Base-by-base conservation (phyloP, 2,329 filamentous ascomycete species). In the Aspergillus sp. region DNA sequence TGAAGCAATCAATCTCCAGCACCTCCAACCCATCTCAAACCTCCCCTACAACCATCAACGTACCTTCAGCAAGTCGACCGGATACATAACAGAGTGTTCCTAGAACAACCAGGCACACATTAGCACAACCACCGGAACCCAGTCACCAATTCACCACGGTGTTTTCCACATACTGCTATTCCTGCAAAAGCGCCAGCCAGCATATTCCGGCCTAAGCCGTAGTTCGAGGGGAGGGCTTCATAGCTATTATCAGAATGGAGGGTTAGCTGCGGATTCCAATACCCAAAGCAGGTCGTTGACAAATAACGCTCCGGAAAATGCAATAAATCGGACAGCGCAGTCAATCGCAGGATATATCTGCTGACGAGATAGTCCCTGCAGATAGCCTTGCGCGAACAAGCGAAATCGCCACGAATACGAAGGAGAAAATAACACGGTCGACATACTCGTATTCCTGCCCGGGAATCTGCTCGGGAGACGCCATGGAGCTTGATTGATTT, bases 21-120 rank as follows among this genome's bases (percentile, higher is more conserved):
- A 4, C 39, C 39, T 21, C 17, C 17, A 12, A 45, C 17, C 41
- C 25, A 49, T 49, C 23, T 28, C 45, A 23, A 25, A 25, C 23
- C 23, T 23, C 19, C 19, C 45, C 45, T n/a, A 28, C 19, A 39
- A 28, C 12, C 50, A 60, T 51, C 54, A 43, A 72, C 82, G 66
- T 77, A 97, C 95, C 90, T 99, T 99, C 75, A 99, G 90, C 69
- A 96, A 87, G 81, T 99, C 95, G 74, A 99, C 91, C 19, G 95
- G 95, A 76, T 99, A 99, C 95, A 99, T 98, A 72, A 97, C 93
- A 61, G 94, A 96, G 79, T 98, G 94, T 81, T 98, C 94, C 93
- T 97, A 68, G 66, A 53, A 36, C 21, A 19, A 17, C 51, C 25
- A 17, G 55, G 55, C 52, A 63, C 64, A 67, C 55, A 61, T 69